Evolutionary conservation across 2,329 filamentous ascomycete species (phyloP).

Genomic region (Monosporascus sp.): DNA sequence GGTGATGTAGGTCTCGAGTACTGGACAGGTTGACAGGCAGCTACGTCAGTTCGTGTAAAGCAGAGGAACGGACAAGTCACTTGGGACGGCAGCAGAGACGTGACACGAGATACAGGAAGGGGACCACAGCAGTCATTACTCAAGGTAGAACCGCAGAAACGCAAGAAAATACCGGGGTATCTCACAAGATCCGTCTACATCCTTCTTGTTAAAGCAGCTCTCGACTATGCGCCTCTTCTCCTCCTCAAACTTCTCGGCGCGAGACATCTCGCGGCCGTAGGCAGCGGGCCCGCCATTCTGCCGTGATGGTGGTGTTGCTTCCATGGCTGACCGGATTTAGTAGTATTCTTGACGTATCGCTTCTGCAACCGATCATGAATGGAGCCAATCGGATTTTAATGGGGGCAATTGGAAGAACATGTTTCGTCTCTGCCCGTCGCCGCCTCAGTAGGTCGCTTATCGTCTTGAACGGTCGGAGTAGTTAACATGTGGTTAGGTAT

Average conservation of each 20-base stretch:
- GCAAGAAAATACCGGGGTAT: slow-evolving; percentile 16
- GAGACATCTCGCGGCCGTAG: slow-evolving; percentile 32
- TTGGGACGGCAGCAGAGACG: neutral
- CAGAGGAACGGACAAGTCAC: slow-evolving; percentile 3
- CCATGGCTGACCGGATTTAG: slow-evolving; percentile 19
- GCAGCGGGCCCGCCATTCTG: slow-evolving; percentile 27
- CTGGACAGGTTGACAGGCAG: slow-evolving; percentile 34
- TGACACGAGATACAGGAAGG: slow-evolving; percentile 1
- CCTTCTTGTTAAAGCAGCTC: slow-evolving; percentile 88
- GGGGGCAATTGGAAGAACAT: slow-evolving; percentile 22
- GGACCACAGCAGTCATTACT: neutral
- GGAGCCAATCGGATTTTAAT: slow-evolving; percentile 12
- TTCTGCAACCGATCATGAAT: slow-evolving; percentile 23
- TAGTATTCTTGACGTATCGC: neutral
- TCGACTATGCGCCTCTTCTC: slow-evolving; percentile 93
- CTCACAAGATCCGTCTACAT: slow-evolving; percentile 80
- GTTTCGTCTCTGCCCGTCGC: slow-evolving; percentile 11
- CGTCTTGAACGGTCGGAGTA: neutral
- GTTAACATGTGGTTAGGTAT: neutral
- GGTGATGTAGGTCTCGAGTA: slow-evolving; percentile 93
- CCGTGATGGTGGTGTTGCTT: slow-evolving; percentile 11
- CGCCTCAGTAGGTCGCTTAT: neutral
- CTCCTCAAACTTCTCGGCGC: slow-evolving; percentile 88
- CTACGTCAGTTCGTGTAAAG: slow-evolving; percentile 12
- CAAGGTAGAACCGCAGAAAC: too few species aligned